phyloP scores from a whole-genome alignment of 495 filamentous ascomycete species.

The Lepidopterella palustris region DNA sequence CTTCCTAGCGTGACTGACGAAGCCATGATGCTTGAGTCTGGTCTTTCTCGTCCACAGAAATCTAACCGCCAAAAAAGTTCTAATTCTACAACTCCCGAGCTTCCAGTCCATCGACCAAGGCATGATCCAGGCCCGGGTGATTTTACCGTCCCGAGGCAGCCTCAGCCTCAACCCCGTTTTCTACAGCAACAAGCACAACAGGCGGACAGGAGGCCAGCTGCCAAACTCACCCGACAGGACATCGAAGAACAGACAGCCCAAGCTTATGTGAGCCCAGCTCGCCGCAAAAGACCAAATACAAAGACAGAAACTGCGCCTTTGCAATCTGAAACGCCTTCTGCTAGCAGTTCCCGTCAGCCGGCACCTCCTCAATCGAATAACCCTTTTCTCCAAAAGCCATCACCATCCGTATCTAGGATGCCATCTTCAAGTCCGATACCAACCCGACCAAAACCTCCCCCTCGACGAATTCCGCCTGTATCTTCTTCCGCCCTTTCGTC shows the following conservation, averaged over 20 bases:
- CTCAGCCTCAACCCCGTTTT: conserved; percentile 45
- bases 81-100: not conserved
- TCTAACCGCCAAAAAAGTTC: not conserved
- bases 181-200: conserved; percentile 43
- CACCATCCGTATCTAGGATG: conserved; percentile 14
- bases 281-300: conserved; percentile 56
- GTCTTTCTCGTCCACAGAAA: conserved; percentile 24
- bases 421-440: conserved; percentile 17
- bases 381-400: conserved; percentile 19
- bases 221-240: conserved; percentile 57
- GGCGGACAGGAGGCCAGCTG: conserved; percentile 27
- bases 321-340: conserved; percentile 24
- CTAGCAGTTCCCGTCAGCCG: conserved; percentile 19
- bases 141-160: conserved; percentile 15
- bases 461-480: conserved; percentile 60
- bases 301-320: conserved; percentile 7
- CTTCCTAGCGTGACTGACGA: conserved; percentile 65
- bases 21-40: conserved; percentile 78
- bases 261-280: conserved; percentile 84
- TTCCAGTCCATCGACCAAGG: not conserved
- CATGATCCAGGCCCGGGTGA: not conserved
- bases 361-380: conserved; percentile 22
- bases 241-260: conserved; percentile 76
- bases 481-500: conserved; percentile 61
- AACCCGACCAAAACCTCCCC: conserved; percentile 44